phyloP scores from a whole-genome alignment of 345 rosid species.

The Pugionium cornutum region DNA sequence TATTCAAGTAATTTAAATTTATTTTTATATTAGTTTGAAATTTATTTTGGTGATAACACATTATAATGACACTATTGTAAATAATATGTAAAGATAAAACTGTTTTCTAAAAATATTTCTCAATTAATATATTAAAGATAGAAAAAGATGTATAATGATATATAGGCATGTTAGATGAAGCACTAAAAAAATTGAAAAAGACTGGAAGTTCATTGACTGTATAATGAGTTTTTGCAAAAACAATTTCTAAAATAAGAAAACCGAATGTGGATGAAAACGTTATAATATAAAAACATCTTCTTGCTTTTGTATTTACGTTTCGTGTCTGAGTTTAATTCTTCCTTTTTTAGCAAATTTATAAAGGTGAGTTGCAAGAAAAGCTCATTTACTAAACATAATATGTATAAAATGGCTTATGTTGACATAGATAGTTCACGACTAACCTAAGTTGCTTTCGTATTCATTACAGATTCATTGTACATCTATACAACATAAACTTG shows the following conservation, averaged over 20 bases:
- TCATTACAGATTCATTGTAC: too few species aligned
- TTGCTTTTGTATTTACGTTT: neutral
- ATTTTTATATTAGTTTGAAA: too few species aligned
- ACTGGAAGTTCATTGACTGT: neutral
- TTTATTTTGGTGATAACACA: too few species aligned
- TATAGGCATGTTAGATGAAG: neutral
- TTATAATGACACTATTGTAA: too few species aligned
- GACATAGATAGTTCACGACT: too few species aligned
- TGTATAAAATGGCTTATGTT: neutral
- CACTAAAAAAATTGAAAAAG: neutral
- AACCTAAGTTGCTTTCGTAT: too few species aligned
- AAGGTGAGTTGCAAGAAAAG: too few species aligned
- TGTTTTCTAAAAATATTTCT: too few species aligned
- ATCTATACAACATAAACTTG: too few species aligned
- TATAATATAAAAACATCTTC: neutral
- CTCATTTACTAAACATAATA: neutral
- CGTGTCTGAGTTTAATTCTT: neutral
- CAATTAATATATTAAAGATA: too few species aligned
- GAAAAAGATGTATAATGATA: neutral
- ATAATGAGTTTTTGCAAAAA: neutral
- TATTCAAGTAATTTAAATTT: too few species aligned
- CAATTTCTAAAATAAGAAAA: constrained; percentile 7
- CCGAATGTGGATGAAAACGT: neutral
- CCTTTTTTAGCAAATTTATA: neutral
- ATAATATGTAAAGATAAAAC: too few species aligned